A percentile compares a stretch with the other conserved stretches of the same genome.
These are phyloP conservation scores for Naumovozyma castellii DNA, from an alignment of 805 yeast genomes.

Conservation along the genomic window DNA sequence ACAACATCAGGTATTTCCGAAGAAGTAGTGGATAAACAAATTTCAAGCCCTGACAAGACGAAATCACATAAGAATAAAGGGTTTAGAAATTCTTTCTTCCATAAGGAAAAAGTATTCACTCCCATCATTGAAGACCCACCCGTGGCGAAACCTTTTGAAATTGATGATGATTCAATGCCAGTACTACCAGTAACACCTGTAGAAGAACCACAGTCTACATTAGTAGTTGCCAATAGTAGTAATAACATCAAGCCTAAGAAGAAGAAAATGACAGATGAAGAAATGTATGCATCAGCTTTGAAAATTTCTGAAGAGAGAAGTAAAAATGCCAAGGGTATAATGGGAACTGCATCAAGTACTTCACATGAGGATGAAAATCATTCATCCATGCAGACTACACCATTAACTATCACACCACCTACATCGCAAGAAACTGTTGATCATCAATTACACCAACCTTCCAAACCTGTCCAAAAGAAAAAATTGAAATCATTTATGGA, in stretches of 20 bases:
- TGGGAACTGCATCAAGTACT: background rate
- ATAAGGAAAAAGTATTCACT: no score
- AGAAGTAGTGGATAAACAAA: no score
- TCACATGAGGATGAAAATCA: background rate
- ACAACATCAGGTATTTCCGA: no score
- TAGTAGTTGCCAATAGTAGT: no score
- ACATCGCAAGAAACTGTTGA: background rate
- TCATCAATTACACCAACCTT: background rate
- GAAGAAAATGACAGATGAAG: slow-evolving; percentile 32
- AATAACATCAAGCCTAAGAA: no score
- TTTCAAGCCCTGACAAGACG: no score
- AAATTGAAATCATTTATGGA: slow-evolving; percentile 18
- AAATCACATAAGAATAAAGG: no score
- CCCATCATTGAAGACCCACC: no score
- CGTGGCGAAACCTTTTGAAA: no score
- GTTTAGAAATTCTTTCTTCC: no score
- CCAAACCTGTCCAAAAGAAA: slow-evolving; percentile 2
- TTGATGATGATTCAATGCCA: background rate
- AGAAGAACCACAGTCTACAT: background rate
- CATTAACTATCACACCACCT: background rate
- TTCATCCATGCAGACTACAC: background rate
- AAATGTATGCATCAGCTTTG: slow-evolving; percentile 48
- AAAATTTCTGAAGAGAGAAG: slow-evolving; percentile 44
- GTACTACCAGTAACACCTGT: background rate
- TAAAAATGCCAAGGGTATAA: slow-evolving; percentile 7